Percentiles rank a stretch among this genome's conserved stretches.
Conservation (phyloP, 495 filamentous ascomycete genomes). For the Penicillium atrosanguineum region DNA sequence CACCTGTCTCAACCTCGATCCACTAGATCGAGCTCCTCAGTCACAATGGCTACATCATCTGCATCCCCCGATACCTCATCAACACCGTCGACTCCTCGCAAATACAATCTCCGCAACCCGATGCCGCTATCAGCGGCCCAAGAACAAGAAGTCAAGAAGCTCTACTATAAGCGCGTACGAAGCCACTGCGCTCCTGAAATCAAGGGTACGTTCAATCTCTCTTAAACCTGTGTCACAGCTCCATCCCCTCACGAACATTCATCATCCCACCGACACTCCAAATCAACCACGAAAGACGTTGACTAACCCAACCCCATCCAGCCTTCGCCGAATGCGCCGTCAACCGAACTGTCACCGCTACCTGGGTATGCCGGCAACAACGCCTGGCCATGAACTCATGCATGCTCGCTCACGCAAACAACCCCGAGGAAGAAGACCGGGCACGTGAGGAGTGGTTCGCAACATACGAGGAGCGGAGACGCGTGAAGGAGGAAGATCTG, state of each 20-base stretch:
- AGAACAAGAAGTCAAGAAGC: constrained; percentile 83
- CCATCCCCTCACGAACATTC: too few relatives aligned
- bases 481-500: constrained; percentile 60
- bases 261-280: background rate
- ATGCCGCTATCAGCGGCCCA: constrained; percentile 89
- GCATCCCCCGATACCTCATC: constrained; percentile 20
- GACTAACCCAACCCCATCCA: constrained; percentile 28
- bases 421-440: constrained; percentile 77
- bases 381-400: constrained; percentile 88
- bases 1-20: constrained; percentile 16
- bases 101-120: constrained; percentile 66
- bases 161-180: constrained; percentile 87
- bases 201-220: constrained; percentile 56
- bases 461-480: constrained; percentile 61
- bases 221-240: background rate
- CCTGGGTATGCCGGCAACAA: constrained; percentile 77
- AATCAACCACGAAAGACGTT: background rate
- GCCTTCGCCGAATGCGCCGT: constrained; percentile 89
- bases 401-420: constrained; percentile 87
- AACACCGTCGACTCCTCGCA: constrained; percentile 13
- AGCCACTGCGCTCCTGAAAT: constrained; percentile 79
- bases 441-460: constrained; percentile 95
- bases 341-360: constrained; percentile 77
- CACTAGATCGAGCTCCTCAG: constrained; percentile 12
- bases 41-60: constrained; percentile 26